Evolutionary conservation across 768 basidiomycete genomes (phyloP), one percentile per base, ranked within the genome.

Genomic region (Lentinula lateritia): DNA sequence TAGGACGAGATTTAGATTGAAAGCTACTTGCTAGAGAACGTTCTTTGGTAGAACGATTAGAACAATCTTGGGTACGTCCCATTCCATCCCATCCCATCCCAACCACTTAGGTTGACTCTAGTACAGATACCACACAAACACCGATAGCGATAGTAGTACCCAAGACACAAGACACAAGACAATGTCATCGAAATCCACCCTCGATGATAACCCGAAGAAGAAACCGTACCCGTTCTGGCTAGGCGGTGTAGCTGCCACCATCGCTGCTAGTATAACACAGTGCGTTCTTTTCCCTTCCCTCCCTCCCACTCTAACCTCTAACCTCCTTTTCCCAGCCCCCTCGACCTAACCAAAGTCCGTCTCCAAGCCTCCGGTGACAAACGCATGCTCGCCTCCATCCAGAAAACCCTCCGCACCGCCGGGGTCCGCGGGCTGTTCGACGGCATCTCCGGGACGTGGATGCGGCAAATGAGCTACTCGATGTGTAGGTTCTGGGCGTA

Each of bases 401-500:
- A 80, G 72, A 94, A 94, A 81, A 95, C 93, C 0, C 78, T 93
- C 60, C 78, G 82, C 69, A 91, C 88, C 6, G 90, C 89, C 52
- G 93, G 93, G 80, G 65, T 34, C 1, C 67, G 65, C 64, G 67
- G 66, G 72, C 68, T 52, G 43, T 35, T n/a, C 39, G 50, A 28
- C 38, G n/a, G 93, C 16, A 92, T 94, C 62, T 78, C 88, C 2
- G 93, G 93, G 35, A 96, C 93, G 32, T 89, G 92, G 85, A 74
- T 96, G 73, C 84, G 93, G 34, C 93, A 96, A 75, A 93, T 95
- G 92, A 90, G 87, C 38, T 95, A 95, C 75, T 93, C 90, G 46
- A 78, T 94, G 71, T 93, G 91, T 72, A 81, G 93, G n/a, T 95
- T 94, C 78, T 94, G 92, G 85, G 92, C 90, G 15, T 93, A 95